Conservation (phyloP, 306 rosid genomes). For the Corylus heterophylla region DNA sequence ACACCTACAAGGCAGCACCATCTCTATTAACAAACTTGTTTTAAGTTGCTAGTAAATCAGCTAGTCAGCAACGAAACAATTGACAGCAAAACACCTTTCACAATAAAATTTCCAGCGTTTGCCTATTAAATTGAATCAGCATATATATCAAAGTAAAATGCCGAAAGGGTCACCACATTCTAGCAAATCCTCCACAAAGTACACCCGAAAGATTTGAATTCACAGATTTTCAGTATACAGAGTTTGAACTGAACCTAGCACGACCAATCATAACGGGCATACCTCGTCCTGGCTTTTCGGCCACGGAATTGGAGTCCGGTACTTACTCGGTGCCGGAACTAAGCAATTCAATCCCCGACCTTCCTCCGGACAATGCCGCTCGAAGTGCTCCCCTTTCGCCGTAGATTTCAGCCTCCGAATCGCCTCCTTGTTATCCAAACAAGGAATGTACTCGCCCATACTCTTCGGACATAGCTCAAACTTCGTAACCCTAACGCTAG, state of each 20-base stretch:
- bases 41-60: not conserved
- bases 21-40: slow-evolving; percentile 7
- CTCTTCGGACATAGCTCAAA: slow-evolving; percentile 54
- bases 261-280: not conserved
- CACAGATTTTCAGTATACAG: not conserved
- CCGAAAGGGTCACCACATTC: not conserved
- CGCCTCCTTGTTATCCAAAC: slow-evolving; percentile 78
- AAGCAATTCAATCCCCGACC: slow-evolving; percentile 68
- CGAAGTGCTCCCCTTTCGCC: slow-evolving; percentile 68
- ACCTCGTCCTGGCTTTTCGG: slow-evolving; percentile 95
- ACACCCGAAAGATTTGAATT: too few relatives aligned
- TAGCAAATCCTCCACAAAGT: not conserved
- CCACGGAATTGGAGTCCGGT: slow-evolving; percentile 83
- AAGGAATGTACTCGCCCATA: slow-evolving; percentile 86
- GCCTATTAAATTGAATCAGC: not conserved
- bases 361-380: slow-evolving; percentile 74
- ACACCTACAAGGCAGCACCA: slow-evolving; percentile 51
- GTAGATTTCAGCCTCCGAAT: slow-evolving; percentile 61
- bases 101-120: not conserved
- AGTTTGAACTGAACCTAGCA: not conserved
- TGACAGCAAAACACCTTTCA: not conserved
- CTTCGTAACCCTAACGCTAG: slow-evolving; percentile 39
- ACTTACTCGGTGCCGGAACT: slow-evolving; percentile 83
- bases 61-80: not conserved
- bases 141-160: not conserved